Base-by-base conservation (phyloP, 192 early-diverging fungal species). In the Chytriomyces sp. region DNA sequence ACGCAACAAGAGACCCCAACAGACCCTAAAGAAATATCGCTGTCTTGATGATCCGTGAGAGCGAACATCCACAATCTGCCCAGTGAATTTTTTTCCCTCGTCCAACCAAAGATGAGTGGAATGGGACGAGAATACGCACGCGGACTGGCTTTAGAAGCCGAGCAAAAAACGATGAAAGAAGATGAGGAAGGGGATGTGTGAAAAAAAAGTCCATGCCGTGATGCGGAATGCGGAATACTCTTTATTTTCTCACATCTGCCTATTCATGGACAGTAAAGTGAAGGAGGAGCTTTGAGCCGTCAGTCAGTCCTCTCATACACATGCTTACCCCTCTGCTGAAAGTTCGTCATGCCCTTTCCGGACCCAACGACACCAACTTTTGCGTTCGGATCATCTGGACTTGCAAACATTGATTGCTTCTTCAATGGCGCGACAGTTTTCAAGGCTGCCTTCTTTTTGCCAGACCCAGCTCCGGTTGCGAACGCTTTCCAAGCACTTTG, bases 351-450 rank as follows among this genome's bases (percentile, higher is more conserved):
- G 5, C 91, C 90, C 79, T 87, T 89, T 64, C 92, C 92, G 74
- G 89, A 90, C 20, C 92, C 92, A 67, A 93, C 86, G n/a, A 94
- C 92, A 64, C 93, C 93, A 24, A 94, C 93, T 86, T 90, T 91
- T 84, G 77, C 93, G 82, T 74, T 93, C 80, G 91, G 91, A 80
- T 92, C 92, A 69, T 92, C 92, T 0, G 93, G 92, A 5, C 91
- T 94, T n/a, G 89, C 84, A 82, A 94, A 94, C 49, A 94, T 94
- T 77, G 89, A 91, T 75, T 86, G 86, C 66, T 92, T 91, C 49
- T 93, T 87, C 47, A 91, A 77, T 0, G 86, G 80, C 8, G 79
- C 57, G 8, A 66, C 28, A 7, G 78, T 74, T 45, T 72, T 74
- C 62, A 74, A 47, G 11, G 73, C 23, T 23, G 67, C 26, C 20